Conservation (phyloP, 2,329 filamentous ascomycete species). For the Neonectria magnoliae region DNA sequence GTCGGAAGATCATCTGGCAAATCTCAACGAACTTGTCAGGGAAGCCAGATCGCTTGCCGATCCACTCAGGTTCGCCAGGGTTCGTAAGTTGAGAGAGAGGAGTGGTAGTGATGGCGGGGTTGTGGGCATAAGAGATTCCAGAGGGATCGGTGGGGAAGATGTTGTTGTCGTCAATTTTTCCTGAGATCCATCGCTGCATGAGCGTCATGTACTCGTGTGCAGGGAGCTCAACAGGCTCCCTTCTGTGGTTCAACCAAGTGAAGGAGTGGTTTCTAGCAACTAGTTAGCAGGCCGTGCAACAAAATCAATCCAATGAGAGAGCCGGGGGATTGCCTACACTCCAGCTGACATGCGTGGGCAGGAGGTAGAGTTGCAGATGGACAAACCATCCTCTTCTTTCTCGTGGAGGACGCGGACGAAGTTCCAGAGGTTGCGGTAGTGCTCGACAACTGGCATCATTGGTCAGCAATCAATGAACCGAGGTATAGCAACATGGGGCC, state of each 20-base stretch:
- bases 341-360: slow-evolving; percentile 97
- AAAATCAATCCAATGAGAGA: background rate
- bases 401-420: slow-evolving; percentile 91
- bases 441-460: slow-evolving; percentile 78
- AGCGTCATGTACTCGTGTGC: slow-evolving; percentile 94
- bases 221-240: slow-evolving; percentile 89
- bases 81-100: slow-evolving; percentile 72
- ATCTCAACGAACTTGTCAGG: slow-evolving; percentile 89
- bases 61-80: slow-evolving; percentile 74
- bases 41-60: slow-evolving; percentile 93
- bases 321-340: slow-evolving; percentile 68
- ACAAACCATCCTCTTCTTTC: slow-evolving; percentile 78
- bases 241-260: slow-evolving; percentile 91
- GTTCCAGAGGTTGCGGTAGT: slow-evolving; percentile 88
- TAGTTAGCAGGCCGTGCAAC: slow-evolving; percentile 24
- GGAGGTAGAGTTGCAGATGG: slow-evolving; percentile 84
- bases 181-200: slow-evolving; percentile 96
- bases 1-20: slow-evolving; percentile 93
- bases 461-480: background rate
- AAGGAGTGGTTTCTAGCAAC: slow-evolving; percentile 82
- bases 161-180: slow-evolving; percentile 89
- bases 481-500: slow-evolving; percentile 4
- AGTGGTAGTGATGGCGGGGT: slow-evolving; percentile 66
- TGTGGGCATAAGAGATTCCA: slow-evolving; percentile 72
- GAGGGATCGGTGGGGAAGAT: slow-evolving; percentile 91